Conservation (phyloP, 345 rosid species). For the Salix arbutifolia region DNA sequence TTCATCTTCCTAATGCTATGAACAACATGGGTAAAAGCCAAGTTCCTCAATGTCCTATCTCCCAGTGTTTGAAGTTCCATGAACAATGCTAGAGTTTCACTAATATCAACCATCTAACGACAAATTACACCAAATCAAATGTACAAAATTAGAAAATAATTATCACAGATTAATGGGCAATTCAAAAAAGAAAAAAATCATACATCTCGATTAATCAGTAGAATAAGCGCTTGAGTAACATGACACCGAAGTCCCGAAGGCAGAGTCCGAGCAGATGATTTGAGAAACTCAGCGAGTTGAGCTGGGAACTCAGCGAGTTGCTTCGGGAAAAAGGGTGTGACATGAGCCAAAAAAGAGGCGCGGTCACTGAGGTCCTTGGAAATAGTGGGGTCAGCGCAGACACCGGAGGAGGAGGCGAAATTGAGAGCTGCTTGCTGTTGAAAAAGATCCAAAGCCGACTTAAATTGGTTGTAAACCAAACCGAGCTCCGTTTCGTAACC, state of each 20-base stretch:
- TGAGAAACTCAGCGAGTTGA: conserved; percentile 68
- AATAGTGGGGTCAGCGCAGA: conserved; percentile 56
- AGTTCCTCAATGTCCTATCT: conserved; percentile 61
- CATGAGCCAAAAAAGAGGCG: conserved; percentile 73
- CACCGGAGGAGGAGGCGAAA: conserved; percentile 63
- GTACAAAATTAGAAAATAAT: not conserved
- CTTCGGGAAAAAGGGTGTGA: conserved; percentile 72
- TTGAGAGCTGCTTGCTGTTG: conserved; percentile 71
- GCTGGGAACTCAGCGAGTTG: conserved; percentile 59
- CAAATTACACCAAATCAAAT: not conserved
- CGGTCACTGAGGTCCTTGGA: conserved; percentile 79
- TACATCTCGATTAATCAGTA: conserved; percentile 70
- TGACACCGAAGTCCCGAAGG: conserved; percentile 79
- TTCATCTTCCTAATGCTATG: conserved; percentile 77
- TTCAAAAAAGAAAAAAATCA: not conserved
- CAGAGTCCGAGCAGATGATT: conserved; percentile 51
- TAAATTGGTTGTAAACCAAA: conserved; percentile 69
- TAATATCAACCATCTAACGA: conserved; percentile 62
- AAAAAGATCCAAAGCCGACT: conserved; percentile 72
- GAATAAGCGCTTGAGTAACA: conserved; percentile 68
- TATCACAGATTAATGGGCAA: not conserved
- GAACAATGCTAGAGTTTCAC: conserved; percentile 62
- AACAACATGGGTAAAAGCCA: conserved; percentile 78
- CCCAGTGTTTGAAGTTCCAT: conserved; percentile 82
- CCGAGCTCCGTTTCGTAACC: conserved; percentile 74